A percentile compares a stretch with the other conserved stretches of the same genome.
phyloP scores from a whole-genome alignment of 768 basidiomycete genomes.

The Leccinum sublutescens region DNA sequence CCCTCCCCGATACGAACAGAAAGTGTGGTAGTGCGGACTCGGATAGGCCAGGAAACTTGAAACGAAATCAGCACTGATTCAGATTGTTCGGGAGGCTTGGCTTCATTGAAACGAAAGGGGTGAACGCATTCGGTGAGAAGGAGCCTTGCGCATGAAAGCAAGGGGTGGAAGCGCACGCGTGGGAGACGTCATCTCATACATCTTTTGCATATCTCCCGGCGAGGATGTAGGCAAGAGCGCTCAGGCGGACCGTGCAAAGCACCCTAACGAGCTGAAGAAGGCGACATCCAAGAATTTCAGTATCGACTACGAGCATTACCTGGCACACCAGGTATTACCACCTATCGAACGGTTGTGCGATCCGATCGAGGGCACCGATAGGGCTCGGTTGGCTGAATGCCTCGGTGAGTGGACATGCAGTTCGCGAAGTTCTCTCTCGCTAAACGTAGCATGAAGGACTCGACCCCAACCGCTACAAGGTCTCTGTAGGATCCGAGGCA shows the following conservation, averaged over 20 bases:
- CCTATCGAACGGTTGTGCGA: slow-evolving; percentile 95
- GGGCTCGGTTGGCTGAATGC: slow-evolving; percentile 89
- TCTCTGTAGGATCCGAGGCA: slow-evolving; percentile 51
- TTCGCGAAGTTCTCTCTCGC: background rate
- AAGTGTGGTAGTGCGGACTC: slow-evolving; percentile 58
- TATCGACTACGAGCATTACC: slow-evolving; percentile 91
- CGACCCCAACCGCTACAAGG: slow-evolving; percentile 56
- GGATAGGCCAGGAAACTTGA: slow-evolving; percentile 51
- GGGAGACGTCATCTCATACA: slow-evolving; percentile 94
- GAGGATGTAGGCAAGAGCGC: slow-evolving; percentile 67
- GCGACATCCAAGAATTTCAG: slow-evolving; percentile 56
- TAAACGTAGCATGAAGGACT: slow-evolving; percentile 41
- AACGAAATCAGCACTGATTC: slow-evolving; percentile 56
- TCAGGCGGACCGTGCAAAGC: slow-evolving; percentile 88
- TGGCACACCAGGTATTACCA: slow-evolving; percentile 88
- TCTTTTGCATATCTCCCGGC: slow-evolving; percentile 83
- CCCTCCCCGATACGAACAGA: slow-evolving; percentile 45
- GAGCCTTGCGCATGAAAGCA: slow-evolving; percentile 89
- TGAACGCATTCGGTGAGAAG: slow-evolving; percentile 77
- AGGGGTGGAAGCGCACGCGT: slow-evolving; percentile 75
- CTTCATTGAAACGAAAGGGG: slow-evolving; percentile 63
- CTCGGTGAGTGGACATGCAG: slow-evolving; percentile 56
- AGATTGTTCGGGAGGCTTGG: slow-evolving; percentile 73
- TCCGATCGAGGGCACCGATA: slow-evolving; percentile 93
- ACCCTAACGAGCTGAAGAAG: slow-evolving; percentile 88